Evolutionary conservation across 441 rosid genomes (phyloP).

Genomic region (Adansonia rubrostipa): DNA sequence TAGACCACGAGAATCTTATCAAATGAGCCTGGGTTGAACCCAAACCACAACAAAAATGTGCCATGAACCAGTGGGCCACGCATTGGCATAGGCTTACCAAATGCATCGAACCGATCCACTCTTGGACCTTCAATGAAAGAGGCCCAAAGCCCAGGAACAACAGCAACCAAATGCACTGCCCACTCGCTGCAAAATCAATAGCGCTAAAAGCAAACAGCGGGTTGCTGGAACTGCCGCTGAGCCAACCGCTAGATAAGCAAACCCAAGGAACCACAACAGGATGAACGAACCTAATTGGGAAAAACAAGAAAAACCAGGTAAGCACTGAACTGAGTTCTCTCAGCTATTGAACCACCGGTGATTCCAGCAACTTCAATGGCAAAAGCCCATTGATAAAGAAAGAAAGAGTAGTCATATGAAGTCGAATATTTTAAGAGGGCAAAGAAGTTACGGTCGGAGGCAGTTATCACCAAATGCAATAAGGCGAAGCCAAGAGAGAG

Average conservation of each 20-base stretch:
- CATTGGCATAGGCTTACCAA: no score
- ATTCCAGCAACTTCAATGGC: conserved; percentile 71
- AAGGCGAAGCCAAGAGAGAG: conserved; percentile 75
- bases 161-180: neutral
- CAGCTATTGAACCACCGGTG: conserved; percentile 73
- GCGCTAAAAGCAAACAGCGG: neutral
- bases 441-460: conserved; percentile 35
- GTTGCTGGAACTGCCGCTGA: neutral
- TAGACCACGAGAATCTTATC: conserved; percentile 62
- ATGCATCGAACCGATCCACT: no score
- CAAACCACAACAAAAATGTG: conserved; percentile 59
- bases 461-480: conserved; percentile 59
- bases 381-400: conserved; percentile 29
- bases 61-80: no score
- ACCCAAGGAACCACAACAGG: neutral
- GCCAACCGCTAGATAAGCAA: neutral
- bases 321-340: conserved; percentile 72
- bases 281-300: neutral
- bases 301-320: neutral
- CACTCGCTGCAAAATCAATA: neutral
- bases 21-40: conserved; percentile 77
- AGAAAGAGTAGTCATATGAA: conserved; percentile 57
- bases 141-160: no score
- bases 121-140: no score
- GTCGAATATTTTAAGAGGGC: conserved; percentile 56